Evolutionary conservation across 2,329 filamentous ascomycete species (phyloP).

Genomic region (Dactylonectria estremocensis): DNA sequence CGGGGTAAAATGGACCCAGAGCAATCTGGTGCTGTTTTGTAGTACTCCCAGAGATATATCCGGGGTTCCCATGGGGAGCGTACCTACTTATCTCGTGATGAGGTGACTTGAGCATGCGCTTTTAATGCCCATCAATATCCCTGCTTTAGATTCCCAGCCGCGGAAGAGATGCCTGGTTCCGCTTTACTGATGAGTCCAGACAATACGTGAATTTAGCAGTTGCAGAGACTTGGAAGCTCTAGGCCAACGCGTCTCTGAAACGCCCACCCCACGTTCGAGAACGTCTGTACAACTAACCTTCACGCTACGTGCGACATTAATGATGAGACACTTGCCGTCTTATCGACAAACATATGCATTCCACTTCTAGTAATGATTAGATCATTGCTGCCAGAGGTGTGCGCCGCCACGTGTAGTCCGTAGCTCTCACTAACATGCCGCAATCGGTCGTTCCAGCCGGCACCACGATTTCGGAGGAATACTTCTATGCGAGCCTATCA

Average conservation of each 20-base stretch:
- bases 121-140: background rate
- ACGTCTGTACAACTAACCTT: background rate
- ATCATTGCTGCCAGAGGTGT: background rate
- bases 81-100: background rate
- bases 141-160: background rate
- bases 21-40: background rate
- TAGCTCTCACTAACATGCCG: background rate
- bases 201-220: background rate
- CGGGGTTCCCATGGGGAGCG: background rate
- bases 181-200: background rate
- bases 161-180: background rate
- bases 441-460: background rate
- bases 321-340: background rate
- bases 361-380: background rate
- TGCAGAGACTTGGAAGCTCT: too few relatives aligned
- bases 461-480: constrained; percentile 4
- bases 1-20: constrained; percentile 35
- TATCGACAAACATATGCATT: background rate
- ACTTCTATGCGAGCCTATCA: constrained; percentile 27
- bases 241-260: background rate
- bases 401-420: constrained; percentile 3
- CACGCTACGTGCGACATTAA: background rate
- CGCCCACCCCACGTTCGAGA: background rate
- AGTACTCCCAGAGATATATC: background rate
- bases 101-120: background rate